Evolutionary conservation across 331 rosid genomes (phyloP).

Genomic region (Acacia pycnantha): DNA sequence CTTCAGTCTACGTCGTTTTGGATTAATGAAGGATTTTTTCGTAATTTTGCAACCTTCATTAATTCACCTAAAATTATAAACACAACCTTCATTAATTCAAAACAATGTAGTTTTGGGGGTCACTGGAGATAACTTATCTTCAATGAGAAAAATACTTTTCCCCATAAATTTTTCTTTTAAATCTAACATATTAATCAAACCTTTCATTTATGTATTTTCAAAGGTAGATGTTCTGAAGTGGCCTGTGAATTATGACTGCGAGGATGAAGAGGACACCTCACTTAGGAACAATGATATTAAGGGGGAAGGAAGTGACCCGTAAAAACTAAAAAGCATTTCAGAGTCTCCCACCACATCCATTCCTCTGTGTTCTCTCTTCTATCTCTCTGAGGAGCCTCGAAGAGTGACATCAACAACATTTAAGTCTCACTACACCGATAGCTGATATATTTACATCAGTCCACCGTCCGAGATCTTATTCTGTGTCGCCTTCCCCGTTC

Average conservation of each 20-base stretch:
- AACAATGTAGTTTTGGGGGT: too few species aligned
- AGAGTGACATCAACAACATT: not conserved
- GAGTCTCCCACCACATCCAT: not conserved
- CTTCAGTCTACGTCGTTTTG: too few species aligned
- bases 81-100: too few species aligned
- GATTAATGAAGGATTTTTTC: too few species aligned
- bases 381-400: not conserved
- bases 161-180: too few species aligned
- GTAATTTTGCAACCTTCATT: too few species aligned
- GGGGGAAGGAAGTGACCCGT: not conserved
- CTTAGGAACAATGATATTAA: slow-evolving; percentile 18
- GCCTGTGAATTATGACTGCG: not conserved
- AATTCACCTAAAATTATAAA: too few species aligned
- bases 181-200: too few species aligned
- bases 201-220: too few species aligned
- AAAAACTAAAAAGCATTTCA: not conserved
- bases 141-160: too few species aligned
- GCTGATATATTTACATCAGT: not conserved
- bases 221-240: not conserved
- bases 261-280: slow-evolving; percentile 19
- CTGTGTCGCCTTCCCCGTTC: not conserved
- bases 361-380: not conserved
- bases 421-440: not conserved
- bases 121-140: too few species aligned
- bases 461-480: not conserved